Base-by-base conservation (phyloP, 2,329 filamentous ascomycete species). In the Nothomitra cinnamomea region DNA sequence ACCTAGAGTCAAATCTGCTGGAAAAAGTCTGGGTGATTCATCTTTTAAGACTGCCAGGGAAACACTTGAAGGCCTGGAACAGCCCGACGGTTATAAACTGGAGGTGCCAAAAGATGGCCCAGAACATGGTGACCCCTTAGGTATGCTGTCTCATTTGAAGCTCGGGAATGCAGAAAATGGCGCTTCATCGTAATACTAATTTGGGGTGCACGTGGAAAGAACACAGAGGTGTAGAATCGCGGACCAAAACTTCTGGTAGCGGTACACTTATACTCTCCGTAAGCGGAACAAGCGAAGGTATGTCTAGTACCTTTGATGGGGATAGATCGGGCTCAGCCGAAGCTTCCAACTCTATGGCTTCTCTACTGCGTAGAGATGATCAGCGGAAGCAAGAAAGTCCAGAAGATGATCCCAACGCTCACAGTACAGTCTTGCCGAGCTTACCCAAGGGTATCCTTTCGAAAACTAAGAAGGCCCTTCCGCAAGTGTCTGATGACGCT, bases 21-120 rank as follows among this genome's bases (percentile, higher is more conserved):
- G 36, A 21, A 36, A 38, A 41, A 53, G 53, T 28, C 19, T 36
- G 32, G 35, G 41, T 17, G 53, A 24, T 13, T 50, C 52, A 13
- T 53, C 54, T n/a, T 55, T 54, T 35, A 24, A 21, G 24, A 54
- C 51, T 7, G 41, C 54, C 4, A 32, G 25, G 32, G 54, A 54
- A 35, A 43, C 53, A n/a, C 28, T 54, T 38, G 52, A 42, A 5
- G 49, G 53, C 13, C 40, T 7, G 10, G 45, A 54, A 15, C 15
- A 45, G 10, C 10, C 28, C 10, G 28, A 32, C 5, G 10, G 28
- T 43, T 4, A 13, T 32, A 32, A 32, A 5, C 5, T 32, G 10
- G 28, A 32, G 5, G 28, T 32, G 28, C 28, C 28, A 32, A 32
- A 32, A 10, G 5, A 32, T 5, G 28, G 10, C 10, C 28, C 28